Evolutionary conservation across 2,329 filamentous ascomycete genomes (phyloP).

Genomic region (Metarhizium guizhouense): DNA sequence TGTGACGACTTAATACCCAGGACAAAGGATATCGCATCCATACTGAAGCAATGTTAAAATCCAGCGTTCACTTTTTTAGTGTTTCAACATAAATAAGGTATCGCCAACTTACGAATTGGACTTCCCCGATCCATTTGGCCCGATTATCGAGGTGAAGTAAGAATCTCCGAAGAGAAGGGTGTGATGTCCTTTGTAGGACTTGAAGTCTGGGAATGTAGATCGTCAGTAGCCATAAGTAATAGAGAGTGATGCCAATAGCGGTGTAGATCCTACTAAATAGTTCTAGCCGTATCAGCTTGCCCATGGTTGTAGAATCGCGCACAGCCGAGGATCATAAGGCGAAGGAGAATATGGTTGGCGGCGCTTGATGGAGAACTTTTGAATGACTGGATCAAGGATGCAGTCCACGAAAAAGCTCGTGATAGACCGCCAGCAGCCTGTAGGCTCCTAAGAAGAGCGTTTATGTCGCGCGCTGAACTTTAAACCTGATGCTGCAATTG

Average conservation of each 20-base stretch:
- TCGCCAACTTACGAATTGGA: constrained; percentile 75
- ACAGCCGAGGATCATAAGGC: not conserved
- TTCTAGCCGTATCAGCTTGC: constrained; percentile 90
- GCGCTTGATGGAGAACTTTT: not conserved
- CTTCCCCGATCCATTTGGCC: constrained; percentile 98
- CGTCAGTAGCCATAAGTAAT: constrained; percentile 1
- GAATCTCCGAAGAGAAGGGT: constrained; percentile 91
- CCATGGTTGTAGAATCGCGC: constrained; percentile 55
- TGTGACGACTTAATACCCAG: constrained; percentile 98
- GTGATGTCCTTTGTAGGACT: constrained; percentile 98
- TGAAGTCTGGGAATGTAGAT: constrained; percentile 63
- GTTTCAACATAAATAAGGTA: not conserved
- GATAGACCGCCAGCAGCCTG: constrained; percentile 1
- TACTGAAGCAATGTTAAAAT: constrained; percentile 43
- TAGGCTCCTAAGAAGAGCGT: not conserved
- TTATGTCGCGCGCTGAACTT: not conserved
- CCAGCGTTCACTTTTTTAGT: not conserved
- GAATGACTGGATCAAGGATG: not conserved
- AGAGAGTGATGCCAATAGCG: constrained; percentile 5
- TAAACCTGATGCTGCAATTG: not conserved
- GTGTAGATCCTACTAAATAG: constrained; percentile 63
- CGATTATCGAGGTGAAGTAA: constrained; percentile 98
- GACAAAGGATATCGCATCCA: constrained; percentile 99
- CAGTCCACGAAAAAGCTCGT: not conserved
- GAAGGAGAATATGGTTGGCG: not conserved